These are phyloP conservation scores for Fusarium albosuccineum DNA, from an alignment of 2,329 filamentous ascomycete genomes.

Conservation along the genomic window DNA sequence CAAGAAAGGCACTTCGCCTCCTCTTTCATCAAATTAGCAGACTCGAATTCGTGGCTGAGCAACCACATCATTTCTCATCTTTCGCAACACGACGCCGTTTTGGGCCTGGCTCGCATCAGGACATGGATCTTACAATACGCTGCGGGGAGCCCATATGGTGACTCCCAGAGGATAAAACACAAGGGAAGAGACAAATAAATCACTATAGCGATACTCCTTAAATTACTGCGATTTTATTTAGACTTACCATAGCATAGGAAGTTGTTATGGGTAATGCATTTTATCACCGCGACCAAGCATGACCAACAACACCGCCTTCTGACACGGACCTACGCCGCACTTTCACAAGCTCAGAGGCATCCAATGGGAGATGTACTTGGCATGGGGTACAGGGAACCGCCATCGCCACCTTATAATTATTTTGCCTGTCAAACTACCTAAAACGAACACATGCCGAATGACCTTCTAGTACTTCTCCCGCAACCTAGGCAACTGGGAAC, in stretches of 20 bases:
- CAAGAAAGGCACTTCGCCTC: background rate
- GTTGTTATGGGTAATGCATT: too few species aligned
- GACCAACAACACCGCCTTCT: too few species aligned
- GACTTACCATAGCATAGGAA: too few species aligned
- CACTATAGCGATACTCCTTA: too few species aligned
- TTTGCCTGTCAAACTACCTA: slow-evolving; percentile 10
- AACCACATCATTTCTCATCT: slow-evolving; percentile 8
- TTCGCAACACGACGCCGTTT: slow-evolving; percentile 34
- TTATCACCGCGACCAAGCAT: too few species aligned
- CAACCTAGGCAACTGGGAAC: background rate
- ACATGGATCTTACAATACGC: background rate
- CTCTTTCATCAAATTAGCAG: slow-evolving; percentile 20
- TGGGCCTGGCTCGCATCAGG: slow-evolving; percentile 9
- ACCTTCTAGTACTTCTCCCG: slow-evolving; percentile 1
- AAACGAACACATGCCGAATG: background rate
- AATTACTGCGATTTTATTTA: too few species aligned
- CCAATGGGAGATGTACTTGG: background rate
- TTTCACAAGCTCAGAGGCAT: background rate
- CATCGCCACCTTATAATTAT: slow-evolving; percentile 6
- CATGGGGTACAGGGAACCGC: slow-evolving; percentile 3
- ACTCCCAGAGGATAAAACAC: too few species aligned
- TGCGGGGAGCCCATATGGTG: background rate
- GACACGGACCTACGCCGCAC: background rate
- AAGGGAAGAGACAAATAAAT: too few species aligned
- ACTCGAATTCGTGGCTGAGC: slow-evolving; percentile 35